Evolutionary conservation across 345 rosid species (phyloP), one percentile per base, ranked within the genome.

Genomic region (Aquilaria malaccensis): DNA sequence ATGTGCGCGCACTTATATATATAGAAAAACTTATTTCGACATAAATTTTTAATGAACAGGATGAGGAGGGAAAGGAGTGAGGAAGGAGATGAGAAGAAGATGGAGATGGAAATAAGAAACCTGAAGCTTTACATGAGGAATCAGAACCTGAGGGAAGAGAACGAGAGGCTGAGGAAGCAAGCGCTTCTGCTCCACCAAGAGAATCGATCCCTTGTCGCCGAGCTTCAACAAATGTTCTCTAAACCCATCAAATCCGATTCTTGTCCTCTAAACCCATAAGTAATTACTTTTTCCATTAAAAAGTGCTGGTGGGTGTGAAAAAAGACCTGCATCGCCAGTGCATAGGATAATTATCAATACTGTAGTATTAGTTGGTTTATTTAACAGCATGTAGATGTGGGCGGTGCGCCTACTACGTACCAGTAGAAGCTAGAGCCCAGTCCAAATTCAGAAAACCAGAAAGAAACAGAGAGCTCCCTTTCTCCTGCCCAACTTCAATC

Each of bases 101-200:
- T 68, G 11, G 69, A 70, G 60, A 77, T 85, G 79, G 80, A 79
- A 65, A 75, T 80, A 59, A 73, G 70, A 60, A 92, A 89, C 74
- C 12, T 84, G 75, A 84, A 61, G 70, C 84, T 93, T 37, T 80
- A 81, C 70, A 58, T 78, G 76, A 70, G 84, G 86, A 93, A 93
- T 67, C 80, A 74, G 59, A 77, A 74, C 70, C 84, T 93, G 67
- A 79, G 79, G 33, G 61, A 72, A 69, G 89, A 82, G 75, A 92
- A 89, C 45, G 84, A 92, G 77, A 80, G 69, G 79, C 80, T 92
- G 55, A 80, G 70, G 65, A 75, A 75, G 69, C 81, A 72, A 76
- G 95, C 88, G 49, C 60, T 76, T 57, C 77, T 87, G 64, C 98
- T 89, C 32, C 76, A 66, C 45, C 82, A 79, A 61, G 98, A 93